Conservation (phyloP, 2,329 filamentous ascomycete genomes). For the Phoma sp. region DNA sequence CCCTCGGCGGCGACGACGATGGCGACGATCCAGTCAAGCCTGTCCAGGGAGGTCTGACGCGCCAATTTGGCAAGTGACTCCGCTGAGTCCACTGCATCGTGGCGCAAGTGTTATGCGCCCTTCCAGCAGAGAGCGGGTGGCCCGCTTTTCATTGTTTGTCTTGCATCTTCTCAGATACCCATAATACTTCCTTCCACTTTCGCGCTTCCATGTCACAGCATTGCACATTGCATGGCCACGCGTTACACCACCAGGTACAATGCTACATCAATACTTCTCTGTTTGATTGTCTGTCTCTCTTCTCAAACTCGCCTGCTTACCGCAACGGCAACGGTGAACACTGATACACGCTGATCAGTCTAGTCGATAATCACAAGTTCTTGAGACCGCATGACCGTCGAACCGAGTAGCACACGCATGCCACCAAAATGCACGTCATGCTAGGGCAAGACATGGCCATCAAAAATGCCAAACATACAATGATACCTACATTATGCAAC, state of each 20-base stretch:
- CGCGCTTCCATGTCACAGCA: slow-evolving; percentile 10
- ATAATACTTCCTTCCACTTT: slow-evolving; percentile 22
- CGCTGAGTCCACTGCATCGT: slow-evolving; percentile 6
- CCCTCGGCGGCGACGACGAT: slow-evolving; percentile 36
- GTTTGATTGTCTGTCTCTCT: slow-evolving; percentile 6
- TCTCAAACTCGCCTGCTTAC: not conserved
- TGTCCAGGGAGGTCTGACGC: slow-evolving; percentile 44
- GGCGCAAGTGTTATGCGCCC: not conserved
- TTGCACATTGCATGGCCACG: slow-evolving; percentile 14
- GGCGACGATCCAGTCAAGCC: slow-evolving; percentile 41
- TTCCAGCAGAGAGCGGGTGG: slow-evolving; percentile 18
- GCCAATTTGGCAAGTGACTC: slow-evolving; percentile 44
- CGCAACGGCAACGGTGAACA: not conserved
- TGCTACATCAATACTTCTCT: slow-evolving; percentile 12
- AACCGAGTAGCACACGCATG: slow-evolving; percentile 4
- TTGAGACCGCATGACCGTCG: slow-evolving; percentile 2
- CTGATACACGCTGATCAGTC: not conserved
- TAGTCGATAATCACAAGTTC: not conserved
- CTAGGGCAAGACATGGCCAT: not conserved
- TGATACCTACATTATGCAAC: not conserved
- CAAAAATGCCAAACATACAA: not conserved
- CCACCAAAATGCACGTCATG: not conserved
- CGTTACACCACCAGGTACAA: slow-evolving; percentile 11
- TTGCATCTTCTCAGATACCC: slow-evolving; percentile 37
- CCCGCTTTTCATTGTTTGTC: slow-evolving; percentile 36